Evolutionary conservation across 176 grass and related monocot genomes (phyloP), one percentile per base, ranked within the genome.

Genomic region (Raddia guianensis): DNA sequence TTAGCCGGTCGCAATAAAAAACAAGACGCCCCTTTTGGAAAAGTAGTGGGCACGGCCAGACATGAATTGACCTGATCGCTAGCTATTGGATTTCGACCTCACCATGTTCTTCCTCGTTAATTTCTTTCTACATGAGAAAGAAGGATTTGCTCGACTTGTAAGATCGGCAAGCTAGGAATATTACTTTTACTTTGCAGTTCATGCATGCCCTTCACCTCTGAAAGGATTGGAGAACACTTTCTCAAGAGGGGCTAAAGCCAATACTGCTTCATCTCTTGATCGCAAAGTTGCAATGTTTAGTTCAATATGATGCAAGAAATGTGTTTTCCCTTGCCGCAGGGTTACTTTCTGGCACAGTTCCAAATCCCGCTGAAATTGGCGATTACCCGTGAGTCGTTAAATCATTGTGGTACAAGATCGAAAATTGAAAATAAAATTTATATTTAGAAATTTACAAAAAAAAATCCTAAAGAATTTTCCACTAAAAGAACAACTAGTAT

Each of bases 21-120:
- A 33, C 68, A 64, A 63, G 18, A n/a, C 44, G 14, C 21, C 54
- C 11, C 57, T 57, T 89, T 80, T 64, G 70, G 12, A 57, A 57
- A 70, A 70, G 18, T 12, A 70, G 85, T 42, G 43, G 84, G n/a
- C 5, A 20, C 15, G 52, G 20, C 9, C 27, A 62, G 34, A 8
- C 51, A 11, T 79, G 45, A 63, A 54, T 6, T 27, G 3, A 66
- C 49, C 3, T 15, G 4, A 57, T 40, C 2, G 50, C 50, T 40
- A 10, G 50, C 50, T 40, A 10, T 64, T 83, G 42, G 40, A 64
- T 75, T 49, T 58, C 42, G 66, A 77, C 79, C 57, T 65, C 79
- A 37, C 64, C 3, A 62, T 49, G 58, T 44, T 62, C 46, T 9
- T 47, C 62, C 20, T 73, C 0, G 27, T 27, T 27, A 1, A 0